Base-by-base conservation (phyloP, 345 rosid species). In the Populus tremula region DNA sequence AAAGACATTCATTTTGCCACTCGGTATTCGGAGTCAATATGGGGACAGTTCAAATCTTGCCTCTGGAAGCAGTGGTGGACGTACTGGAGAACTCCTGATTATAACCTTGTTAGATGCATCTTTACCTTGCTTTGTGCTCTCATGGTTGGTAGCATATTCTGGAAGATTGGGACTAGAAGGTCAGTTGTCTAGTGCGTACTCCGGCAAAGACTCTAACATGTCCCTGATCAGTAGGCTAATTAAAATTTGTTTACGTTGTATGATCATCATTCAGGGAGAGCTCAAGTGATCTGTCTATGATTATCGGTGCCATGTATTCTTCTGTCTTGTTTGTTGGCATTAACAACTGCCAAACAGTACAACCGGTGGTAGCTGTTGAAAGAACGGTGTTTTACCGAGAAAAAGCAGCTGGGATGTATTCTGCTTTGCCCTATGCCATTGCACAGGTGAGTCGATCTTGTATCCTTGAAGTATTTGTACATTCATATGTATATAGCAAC, bases 371-470 rank as follows among this genome's bases (percentile, higher is more conserved):
- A 47, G 79, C 88, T 8, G 71, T 87, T 29, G 93, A 90, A 67
- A 87, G 93, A 75, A 88, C 88, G 0, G 91, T 90, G 67, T 88
- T 88, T 68, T 90, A 90, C 69, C 80, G 93, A 2, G 93, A 90
- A 85, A 85, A 85, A 82, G 93, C 82, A 0, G 89, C 91, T 0
- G 90, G 91, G 67, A 89, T 87, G 92, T 89, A 85, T 67, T 84
- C 88, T 20, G 85, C 86, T 13, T 73, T 89, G 53, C 86, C 93
- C 23, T 89, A 88, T 45, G 91, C 93, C 49, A 59, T 90, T 18
- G 88, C 91, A 47, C 93, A 90, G 82, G 92, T 89, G 73, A 83
- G 71, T 79, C 41, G 12, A 33, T n/a, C 14, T n/a, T 23, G 16
- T 59, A 59, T 65, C 72, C 16, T n/a, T 11, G 2, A 38, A 23